Evolutionary conservation across 1,284 basidiomycete species (phyloP), one percentile per base, ranked within the genome.

Genomic region (Tilletia indica): DNA sequence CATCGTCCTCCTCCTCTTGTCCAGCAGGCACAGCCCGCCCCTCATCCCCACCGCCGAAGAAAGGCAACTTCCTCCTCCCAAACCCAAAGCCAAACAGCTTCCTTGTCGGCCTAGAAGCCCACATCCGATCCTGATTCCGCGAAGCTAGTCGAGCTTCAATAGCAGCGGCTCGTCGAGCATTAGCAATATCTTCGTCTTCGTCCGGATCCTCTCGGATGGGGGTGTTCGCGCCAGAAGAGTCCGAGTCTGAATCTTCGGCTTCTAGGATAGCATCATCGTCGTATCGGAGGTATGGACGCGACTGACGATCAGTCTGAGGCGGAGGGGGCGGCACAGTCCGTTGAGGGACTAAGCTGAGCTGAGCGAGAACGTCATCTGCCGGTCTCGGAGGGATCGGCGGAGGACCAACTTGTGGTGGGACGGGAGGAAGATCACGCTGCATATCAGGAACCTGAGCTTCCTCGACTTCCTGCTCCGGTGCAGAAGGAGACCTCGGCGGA

Each of bases 31-130:
- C n/a, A 8, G 31, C 14, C 38, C 58, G 16, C 25, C 2, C 25
- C 25, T 31, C 25, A 31, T 31, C 25, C n/a, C 47, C 47, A 48
- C 47, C 47, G n/a, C 47, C 47, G 1, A n/a, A 48, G 42, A 45
- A 45, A 45, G 42, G 42, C 42, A 8, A n/a, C 4, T 19, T 54
- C 2, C 16, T 25, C 34, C 61, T 9, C 61, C 36, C 36, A 6
- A 64, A 64, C 16, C 61, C 61, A 64, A 64, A 64, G 61, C 36
- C 36, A 34, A 64, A 64, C 34, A 64, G 21, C 34, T 38, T 38
- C 9, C 61, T 4, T 8, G 36, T 64, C 1, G 61, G 61, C 31
- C 61, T 34, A 36, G n/a, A 64, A 34, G 34, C 5, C 61, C 61
- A 64, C 5, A 14, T 16, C n/a, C 38, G 34, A 19, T 42, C 38